A percentile compares a stretch with the other conserved stretches of the same genome.
These are phyloP conservation scores for Ogataea minuta DNA, from an alignment of 805 yeast species.

Conservation along the genomic window DNA sequence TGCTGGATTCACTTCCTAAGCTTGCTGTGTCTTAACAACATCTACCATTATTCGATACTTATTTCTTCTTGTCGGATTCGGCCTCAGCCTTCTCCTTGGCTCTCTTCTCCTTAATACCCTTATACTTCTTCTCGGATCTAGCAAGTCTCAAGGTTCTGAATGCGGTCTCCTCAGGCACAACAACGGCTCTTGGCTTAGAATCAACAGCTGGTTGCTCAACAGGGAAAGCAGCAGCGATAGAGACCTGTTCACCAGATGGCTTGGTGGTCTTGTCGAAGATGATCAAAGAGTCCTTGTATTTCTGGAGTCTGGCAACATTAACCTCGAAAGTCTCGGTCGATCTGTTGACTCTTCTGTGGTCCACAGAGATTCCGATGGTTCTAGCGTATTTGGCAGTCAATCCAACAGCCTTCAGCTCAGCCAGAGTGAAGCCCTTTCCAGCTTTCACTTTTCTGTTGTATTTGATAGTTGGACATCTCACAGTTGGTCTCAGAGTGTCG, in stretches of 20 bases:
- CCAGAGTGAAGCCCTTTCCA: slow-evolving; percentile 98
- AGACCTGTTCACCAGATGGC: slow-evolving; percentile 76
- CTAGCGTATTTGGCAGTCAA: slow-evolving; percentile 92
- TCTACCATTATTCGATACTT: slow-evolving; percentile 25
- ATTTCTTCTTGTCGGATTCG: slow-evolving; percentile 99
- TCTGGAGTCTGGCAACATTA: slow-evolving; percentile 95
- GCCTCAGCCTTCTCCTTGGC: slow-evolving; percentile 97
- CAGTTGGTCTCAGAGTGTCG: slow-evolving; percentile 94
- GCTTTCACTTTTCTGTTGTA: slow-evolving; percentile 99
- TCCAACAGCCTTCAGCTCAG: slow-evolving; percentile 98
- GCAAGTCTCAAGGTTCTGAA: slow-evolving; percentile 95
- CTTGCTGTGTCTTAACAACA: too few relatives aligned
- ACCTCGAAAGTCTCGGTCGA: slow-evolving; percentile 90
- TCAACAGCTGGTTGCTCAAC: slow-evolving; percentile 75
- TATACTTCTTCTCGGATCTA: slow-evolving; percentile 88
- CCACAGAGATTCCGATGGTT: slow-evolving; percentile 98
- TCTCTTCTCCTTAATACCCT: slow-evolving; percentile 97
- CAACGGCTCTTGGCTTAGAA: slow-evolving; percentile 85
- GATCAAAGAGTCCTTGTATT: slow-evolving; percentile 93
- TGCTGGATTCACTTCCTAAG: too few relatives aligned
- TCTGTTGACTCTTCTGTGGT: slow-evolving; percentile 99
- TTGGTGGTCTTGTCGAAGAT: slow-evolving; percentile 89
- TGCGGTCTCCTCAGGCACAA: slow-evolving; percentile 67
- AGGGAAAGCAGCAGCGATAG: slow-evolving; percentile 83
- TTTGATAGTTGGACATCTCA: slow-evolving; percentile 97